Base-by-base conservation (phyloP, 805 yeast species). In the Isabelozyma rhagii region DNA sequence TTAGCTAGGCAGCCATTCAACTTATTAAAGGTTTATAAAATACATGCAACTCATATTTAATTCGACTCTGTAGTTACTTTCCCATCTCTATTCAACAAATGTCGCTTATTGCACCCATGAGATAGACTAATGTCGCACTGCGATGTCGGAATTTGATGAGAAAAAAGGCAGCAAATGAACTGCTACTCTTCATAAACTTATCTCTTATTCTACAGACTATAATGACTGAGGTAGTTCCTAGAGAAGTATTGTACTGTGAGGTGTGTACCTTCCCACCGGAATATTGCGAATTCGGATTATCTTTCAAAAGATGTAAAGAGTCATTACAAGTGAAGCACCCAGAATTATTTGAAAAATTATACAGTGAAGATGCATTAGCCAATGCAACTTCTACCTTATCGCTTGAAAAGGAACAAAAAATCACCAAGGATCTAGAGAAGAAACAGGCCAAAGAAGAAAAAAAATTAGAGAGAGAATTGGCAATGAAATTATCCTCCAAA, bases 211-310 rank as follows among this genome's bases (percentile, higher is more conserved):
- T 21, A 21, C 2, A 21, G 45, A 14, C 15, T 44, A 51, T 27
- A 15, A 68, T 68, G 70, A 47, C 71, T 15, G 69, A 67, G 54
- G 55, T 67, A 17, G 49, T 39, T 8, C 36, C 77, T n/a, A 63
- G 52, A 49, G 17, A 52, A 10, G 80, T 84, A 17, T 61, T 78
- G 13, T 89, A 89, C 70, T 89, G 97, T 65, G 90, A 82, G 5
- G 80, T 89, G 11, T 89, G 97, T 64, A 71, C 89, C 1, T 84
- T 80, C 62, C 96, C 97, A n/a, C 89, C 89, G 4, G 97, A 81
- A 68, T 92, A 84, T 71, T 92, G 98, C 72, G 97, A 93, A 64
- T 92, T 92, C 63, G 94, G 96, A 10, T 88, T 87, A 43, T 72
- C 84, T 27, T 78, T 88, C 67, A 85, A 84, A 63, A 82, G 89